Evolutionary conservation across 2,329 filamentous ascomycete species (phyloP).

Genomic region (Sordariomycetes sp.): DNA sequence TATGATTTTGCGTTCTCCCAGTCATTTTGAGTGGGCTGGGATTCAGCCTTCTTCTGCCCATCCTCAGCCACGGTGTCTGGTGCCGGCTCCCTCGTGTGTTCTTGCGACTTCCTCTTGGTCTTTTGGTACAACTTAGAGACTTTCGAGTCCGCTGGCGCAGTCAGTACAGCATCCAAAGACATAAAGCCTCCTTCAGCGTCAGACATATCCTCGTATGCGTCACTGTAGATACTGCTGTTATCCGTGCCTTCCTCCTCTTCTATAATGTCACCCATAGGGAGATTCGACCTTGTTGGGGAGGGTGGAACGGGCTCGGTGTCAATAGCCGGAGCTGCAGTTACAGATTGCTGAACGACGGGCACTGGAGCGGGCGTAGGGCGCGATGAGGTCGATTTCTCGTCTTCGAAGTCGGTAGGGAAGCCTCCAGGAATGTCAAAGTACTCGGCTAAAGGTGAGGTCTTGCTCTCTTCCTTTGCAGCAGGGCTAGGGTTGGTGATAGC

Average conservation of each 20-base stretch:
- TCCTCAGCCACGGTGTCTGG: background rate
- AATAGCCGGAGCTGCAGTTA: background rate
- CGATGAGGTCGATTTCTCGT: background rate
- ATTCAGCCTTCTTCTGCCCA: background rate
- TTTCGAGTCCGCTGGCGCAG: constrained; percentile 34
- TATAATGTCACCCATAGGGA: constrained; percentile 23
- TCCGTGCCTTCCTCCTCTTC: constrained; percentile 36
- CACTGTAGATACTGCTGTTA: constrained; percentile 57
- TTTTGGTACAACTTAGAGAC: constrained; percentile 5
- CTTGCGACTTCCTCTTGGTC: constrained; percentile 1
- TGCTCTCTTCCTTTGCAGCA: constrained; percentile 10
- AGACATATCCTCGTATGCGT: constrained; percentile 65
- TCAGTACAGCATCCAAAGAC: constrained; percentile 64
- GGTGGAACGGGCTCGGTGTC: constrained; percentile 2
- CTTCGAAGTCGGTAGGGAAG: constrained; percentile 38
- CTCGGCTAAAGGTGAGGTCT: constrained; percentile 15
- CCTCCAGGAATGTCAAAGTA: constrained; percentile 48
- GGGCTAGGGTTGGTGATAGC: constrained; percentile 35
- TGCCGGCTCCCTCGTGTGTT: background rate
- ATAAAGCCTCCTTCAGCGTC: constrained; percentile 60
- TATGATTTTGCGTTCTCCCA: constrained; percentile 63
- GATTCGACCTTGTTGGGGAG: constrained; percentile 2
- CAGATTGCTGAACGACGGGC: background rate
- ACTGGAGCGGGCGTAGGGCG: constrained; percentile 3
- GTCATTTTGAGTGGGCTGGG: constrained; percentile 26